These are phyloP conservation scores for Magnusiomyces sp. DNA, from an alignment of 1,139 yeast species.

Conservation along the genomic window DNA sequence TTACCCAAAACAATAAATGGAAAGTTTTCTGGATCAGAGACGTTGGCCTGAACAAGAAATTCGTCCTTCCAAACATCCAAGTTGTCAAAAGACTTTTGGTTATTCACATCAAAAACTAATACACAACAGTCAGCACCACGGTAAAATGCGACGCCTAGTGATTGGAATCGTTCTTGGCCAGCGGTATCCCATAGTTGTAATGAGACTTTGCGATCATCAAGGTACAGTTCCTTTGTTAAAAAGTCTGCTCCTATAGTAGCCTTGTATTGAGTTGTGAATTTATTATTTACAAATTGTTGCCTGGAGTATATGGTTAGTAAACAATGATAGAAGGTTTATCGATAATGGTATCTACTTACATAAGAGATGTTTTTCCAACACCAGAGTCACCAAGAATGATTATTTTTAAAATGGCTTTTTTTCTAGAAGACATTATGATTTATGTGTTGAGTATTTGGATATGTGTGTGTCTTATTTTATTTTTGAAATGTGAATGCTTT, in stretches of 20 bases:
- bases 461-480: no score
- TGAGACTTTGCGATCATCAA: slow-evolving; percentile 74
- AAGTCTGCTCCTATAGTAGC: slow-evolving; percentile 99
- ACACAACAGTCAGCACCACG: slow-evolving; percentile 99
- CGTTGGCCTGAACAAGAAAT: slow-evolving; percentile 86
- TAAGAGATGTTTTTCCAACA: slow-evolving; percentile 92
- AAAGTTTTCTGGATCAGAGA: slow-evolving; percentile 86
- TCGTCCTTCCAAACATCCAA: slow-evolving; percentile 93
- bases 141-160: slow-evolving; percentile 93
- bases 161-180: slow-evolving; percentile 84
- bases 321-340: background rate
- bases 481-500: no score
- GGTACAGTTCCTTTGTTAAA: slow-evolving; percentile 76
- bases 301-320: slow-evolving; percentile 15
- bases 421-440: slow-evolving; percentile 56
- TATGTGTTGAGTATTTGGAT: background rate
- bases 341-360: slow-evolving; percentile 30
- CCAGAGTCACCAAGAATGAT: slow-evolving; percentile 96
- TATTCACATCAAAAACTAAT: slow-evolving; percentile 87
- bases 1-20: slow-evolving; percentile 94
- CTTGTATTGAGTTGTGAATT: slow-evolving; percentile 90
- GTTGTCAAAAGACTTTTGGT: slow-evolving; percentile 84
- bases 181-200: slow-evolving; percentile 91
- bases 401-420: slow-evolving; percentile 86
- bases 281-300: slow-evolving; percentile 92